Evolutionary conservation across 805 yeast species (phyloP), one percentile per base, ranked within the genome.

Genomic region (Nakazawaea wickerhamii): DNA sequence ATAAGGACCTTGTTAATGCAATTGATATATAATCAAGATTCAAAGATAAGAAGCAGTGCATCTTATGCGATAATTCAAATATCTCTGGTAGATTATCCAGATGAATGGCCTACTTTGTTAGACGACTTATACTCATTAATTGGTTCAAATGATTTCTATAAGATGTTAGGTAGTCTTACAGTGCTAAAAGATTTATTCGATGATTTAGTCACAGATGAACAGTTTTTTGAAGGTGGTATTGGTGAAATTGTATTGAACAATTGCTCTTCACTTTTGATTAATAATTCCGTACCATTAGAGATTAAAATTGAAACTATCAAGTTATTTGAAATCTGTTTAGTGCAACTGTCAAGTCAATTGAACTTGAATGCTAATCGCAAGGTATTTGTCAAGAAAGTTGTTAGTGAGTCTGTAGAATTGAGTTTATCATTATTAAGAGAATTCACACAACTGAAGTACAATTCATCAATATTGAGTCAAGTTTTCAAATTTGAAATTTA

Each of bases 81-180:
- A 13, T 88, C 95, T 0, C 83, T 84, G 3, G 84, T 81, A 1
- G 99, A 91, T 55, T 91, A 77, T 55, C 99, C 99, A 0, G 98
- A 93, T 55, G 95, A 88, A 57, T 91, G 98, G 98, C 95, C 97
- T 0, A 72, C 69, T 18, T 64, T 90, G 36, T 56, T 85, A 43
- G 55, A 61, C 26, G 59, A 59, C 5, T 54, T 87, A 17, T 79
- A 78, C 52, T 55, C 54, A 1, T 58, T 60, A 21, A 67, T 75
- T 27, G 52, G 59, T 8, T 55, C 65, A 8, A 44, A 46, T 4
- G 23, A 40, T 8, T 53, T 65, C 40, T 49, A 53, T n/a, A 60
- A 64, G 19, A 54, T 75, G 25, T 51, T 77, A 23, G 85, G 85
- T 14, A 77, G 82, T 0, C 55, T 84, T 46, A 56, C 73, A 4